Base-by-base conservation (phyloP, 306 rosid genomes). In the Ammopiptanthus mongolicus region DNA sequence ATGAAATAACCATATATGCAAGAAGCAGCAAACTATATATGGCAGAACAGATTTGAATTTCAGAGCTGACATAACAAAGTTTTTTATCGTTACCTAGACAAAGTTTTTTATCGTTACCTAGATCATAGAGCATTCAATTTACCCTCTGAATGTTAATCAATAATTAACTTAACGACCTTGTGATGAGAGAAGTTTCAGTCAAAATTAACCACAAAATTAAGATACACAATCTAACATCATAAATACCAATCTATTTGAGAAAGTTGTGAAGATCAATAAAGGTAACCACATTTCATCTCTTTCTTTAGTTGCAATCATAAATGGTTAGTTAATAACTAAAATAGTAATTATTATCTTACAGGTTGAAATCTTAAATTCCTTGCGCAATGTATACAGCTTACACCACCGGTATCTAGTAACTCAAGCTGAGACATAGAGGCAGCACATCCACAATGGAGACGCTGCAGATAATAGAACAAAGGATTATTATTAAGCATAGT, bases 381-480 rank as follows among this genome's bases (percentile, higher is more conserved):
- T 28, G 85, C 65, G 48, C 99, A 95, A 83, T 77, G 78, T 75
- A 60, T 62, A 67, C 99, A 95, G 84, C 85, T 86, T 60, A 95
- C 93, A 21, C 99, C 99, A 78, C 97, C 97, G 44, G 84, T 71
- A 22, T 95, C 99, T 51, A 88, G 91, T 19, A 90, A 89, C 84
- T 90, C 97, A 69, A 95, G 82, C 80, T 88, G 82, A 80, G 80
- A 80, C 65, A 39, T 82, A 63, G 97, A 95, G 74, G 93, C 93
- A 84, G 86, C 71, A 72, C 99, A 95, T 53, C 99, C 99, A 31
- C 99, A 95, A 82, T 95, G 99, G 52, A 95, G 97, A 58, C 79
- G 93, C 99, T 95, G 89, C 72, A 71, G 52, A 51, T 57, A 79
- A 77, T 25, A 76, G 65, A 71, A 37, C 64, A 52, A 25, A 65